phyloP scores from a whole-genome alignment of 2,329 filamentous ascomycete genomes.

The Alternaria conjuncta region DNA sequence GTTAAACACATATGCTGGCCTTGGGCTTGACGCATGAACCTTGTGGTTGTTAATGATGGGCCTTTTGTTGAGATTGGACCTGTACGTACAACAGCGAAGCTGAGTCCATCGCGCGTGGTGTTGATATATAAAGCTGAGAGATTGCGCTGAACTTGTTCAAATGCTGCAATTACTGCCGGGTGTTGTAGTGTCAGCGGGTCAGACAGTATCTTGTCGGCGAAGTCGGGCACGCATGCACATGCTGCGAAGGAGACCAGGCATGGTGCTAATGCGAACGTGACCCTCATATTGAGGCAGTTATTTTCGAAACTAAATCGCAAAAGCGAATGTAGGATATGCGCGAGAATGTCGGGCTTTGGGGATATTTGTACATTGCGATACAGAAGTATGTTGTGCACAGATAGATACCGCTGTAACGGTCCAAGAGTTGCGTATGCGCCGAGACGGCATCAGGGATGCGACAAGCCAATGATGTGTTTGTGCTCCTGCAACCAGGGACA shows the following conservation, averaged over 20 bases:
- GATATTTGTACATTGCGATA: not conserved
- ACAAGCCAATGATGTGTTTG: not conserved
- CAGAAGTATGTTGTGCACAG: not conserved
- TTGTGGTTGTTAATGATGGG: not conserved
- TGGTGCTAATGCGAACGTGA: not conserved
- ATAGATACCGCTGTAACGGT: not conserved
- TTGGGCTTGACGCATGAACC: slow-evolving; percentile 35
- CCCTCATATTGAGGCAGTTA: not conserved
- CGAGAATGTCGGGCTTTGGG: not conserved
- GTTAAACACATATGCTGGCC: slow-evolving; percentile 33
- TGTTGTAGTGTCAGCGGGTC: slow-evolving; percentile 28
- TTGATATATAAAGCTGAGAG: slow-evolving; percentile 26
- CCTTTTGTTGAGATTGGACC: not conserved
- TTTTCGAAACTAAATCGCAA: not conserved
- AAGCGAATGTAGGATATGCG: not conserved
- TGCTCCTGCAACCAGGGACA: not conserved
- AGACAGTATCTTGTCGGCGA: slow-evolving; percentile 24
- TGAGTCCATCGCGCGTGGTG: slow-evolving; percentile 37
- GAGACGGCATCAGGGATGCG: not conserved
- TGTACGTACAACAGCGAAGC: slow-evolving; percentile 37
- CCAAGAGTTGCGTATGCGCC: not conserved
- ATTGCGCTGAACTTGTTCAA: slow-evolving; percentile 27
- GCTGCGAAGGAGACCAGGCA: slow-evolving; percentile 2
- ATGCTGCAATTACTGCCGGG: slow-evolving; percentile 28
- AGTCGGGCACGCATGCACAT: slow-evolving; percentile 35